Evolutionary conservation across 1,139 yeast genomes (phyloP).

Genomic region (Scheffersomyces stambukii): DNA sequence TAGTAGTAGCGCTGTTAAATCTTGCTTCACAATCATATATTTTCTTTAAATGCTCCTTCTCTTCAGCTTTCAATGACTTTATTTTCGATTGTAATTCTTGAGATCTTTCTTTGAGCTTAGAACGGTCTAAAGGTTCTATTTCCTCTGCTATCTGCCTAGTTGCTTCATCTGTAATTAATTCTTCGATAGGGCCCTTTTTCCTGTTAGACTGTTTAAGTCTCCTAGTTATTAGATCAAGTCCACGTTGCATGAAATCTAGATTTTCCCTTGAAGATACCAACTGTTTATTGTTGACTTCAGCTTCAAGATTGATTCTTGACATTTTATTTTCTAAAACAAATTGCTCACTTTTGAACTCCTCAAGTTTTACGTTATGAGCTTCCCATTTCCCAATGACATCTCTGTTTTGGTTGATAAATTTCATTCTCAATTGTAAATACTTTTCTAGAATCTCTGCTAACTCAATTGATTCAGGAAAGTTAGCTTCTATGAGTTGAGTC

Average conservation of each 20-base stretch:
- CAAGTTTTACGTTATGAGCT: constrained; percentile 10
- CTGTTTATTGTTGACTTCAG: constrained; percentile 7
- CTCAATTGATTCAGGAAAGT: constrained; percentile 77
- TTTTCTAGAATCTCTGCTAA: constrained; percentile 56
- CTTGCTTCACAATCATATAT: constrained; percentile 2
- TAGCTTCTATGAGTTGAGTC: constrained; percentile 59
- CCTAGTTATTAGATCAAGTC: background rate
- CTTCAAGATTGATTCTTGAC: constrained; percentile 9
- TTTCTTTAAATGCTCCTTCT: background rate
- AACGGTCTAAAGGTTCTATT: constrained; percentile 11
- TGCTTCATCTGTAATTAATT: constrained; percentile 7
- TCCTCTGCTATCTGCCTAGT: constrained; percentile 7
- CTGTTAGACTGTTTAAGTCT: background rate
- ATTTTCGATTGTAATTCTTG: constrained; percentile 9
- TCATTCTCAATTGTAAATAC: constrained; percentile 47
- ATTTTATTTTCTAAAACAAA: constrained; percentile 11
- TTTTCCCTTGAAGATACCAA: constrained; percentile 3
- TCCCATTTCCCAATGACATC: constrained; percentile 18
- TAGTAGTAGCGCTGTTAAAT: constrained; percentile 2
- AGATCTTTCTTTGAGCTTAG: constrained; percentile 16
- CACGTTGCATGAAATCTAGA: constrained; percentile 1
- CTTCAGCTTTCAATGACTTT: constrained; percentile 2
- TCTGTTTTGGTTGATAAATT: constrained; percentile 27
- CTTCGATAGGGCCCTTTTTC: constrained; percentile 2
- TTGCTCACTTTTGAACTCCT: constrained; percentile 8